Evolutionary conservation across 2,329 filamentous ascomycete species (phyloP).

Genomic region (Cytospora paraplurivora): DNA sequence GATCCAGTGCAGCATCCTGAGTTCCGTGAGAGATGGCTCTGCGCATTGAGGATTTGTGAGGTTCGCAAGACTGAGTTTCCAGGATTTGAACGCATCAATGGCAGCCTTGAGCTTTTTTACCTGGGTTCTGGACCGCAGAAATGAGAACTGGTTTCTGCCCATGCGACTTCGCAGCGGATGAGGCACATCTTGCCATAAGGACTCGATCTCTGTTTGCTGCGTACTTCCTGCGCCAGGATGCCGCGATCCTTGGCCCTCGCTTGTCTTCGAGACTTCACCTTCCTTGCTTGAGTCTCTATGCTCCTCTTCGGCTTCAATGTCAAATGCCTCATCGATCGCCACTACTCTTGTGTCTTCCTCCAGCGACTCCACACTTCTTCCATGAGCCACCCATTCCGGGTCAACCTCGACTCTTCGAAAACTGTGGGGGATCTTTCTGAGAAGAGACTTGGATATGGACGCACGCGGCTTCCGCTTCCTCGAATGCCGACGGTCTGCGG

Average conservation of each 20-base stretch:
- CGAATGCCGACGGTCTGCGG: not conserved
- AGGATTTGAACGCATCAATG: not conserved
- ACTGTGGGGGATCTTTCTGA: not conserved
- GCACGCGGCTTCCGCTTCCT: not conserved
- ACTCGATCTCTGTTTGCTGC: not conserved
- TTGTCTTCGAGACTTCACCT: not conserved
- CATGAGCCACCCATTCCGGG: not conserved
- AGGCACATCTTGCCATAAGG: not conserved
- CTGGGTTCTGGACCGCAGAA: not conserved
- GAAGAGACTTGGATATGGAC: too few species aligned
- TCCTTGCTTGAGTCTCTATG: not conserved
- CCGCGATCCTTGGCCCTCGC: not conserved
- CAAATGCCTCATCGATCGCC: conserved; percentile 13
- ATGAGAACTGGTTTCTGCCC: not conserved
- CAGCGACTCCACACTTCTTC: not conserved
- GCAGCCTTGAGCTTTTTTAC: not conserved
- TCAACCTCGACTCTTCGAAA: not conserved
- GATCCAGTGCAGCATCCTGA: conserved; percentile 36
- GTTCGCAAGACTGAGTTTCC: not conserved
- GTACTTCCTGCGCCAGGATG: not conserved
- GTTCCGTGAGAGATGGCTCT: conserved; percentile 27
- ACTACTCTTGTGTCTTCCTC: conserved; percentile 3
- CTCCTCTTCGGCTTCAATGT: not conserved
- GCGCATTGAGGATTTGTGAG: not conserved
- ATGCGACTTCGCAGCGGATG: not conserved